A percentile compares a stretch with the other conserved stretches of the same genome.
Conservation (phyloP, 1,284 basidiomycete genomes). For the Phellinidium pouzarii region DNA sequence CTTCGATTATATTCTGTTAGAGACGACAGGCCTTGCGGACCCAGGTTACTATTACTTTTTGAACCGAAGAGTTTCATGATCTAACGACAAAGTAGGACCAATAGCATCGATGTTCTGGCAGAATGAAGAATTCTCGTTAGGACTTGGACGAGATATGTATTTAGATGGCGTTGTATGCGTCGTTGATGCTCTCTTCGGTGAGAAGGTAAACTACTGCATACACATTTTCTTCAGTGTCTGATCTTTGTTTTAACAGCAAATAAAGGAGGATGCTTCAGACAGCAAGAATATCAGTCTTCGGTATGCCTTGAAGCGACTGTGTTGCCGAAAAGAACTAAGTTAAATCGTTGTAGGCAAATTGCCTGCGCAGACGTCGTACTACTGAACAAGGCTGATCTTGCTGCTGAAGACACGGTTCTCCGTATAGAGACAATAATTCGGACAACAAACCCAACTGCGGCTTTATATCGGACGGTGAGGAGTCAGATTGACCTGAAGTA, state of each 20-base stretch:
- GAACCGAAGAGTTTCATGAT: not conserved
- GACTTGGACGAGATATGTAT: conserved; percentile 63
- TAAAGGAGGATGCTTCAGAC: conserved; percentile 66
- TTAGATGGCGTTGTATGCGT: conserved; percentile 90
- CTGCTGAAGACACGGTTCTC: conserved; percentile 33
- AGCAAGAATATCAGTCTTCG: conserved; percentile 71
- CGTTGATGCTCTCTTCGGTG: conserved; percentile 82
- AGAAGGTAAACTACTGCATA: conserved; percentile 43
- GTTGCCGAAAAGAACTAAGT: not conserved
- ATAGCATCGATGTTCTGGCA: conserved; percentile 89
- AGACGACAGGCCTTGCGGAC: conserved; percentile 91
- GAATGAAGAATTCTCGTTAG: conserved; percentile 79
- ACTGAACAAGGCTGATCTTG: conserved; percentile 83
- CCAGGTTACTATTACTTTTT: conserved; percentile 48
- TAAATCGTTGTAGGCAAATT: conserved; percentile 61
- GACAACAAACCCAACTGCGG: conserved; percentile 71
- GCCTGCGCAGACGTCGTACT: conserved; percentile 86
- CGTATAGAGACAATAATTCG: conserved; percentile 55
- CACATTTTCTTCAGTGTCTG: conserved; percentile 3
- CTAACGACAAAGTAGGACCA: conserved; percentile 43
- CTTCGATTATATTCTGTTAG: conserved; percentile 89
- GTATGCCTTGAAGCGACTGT: conserved; percentile 33
- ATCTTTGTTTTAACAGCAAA: conserved; percentile 53
- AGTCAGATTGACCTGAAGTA: conserved; percentile 63
- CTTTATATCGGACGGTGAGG: conserved; percentile 63